Percentiles rank a stretch among this genome's conserved stretches.
Evolutionary conservation across 2,329 filamentous ascomycete species (phyloP).

Genomic region (Pseudogymnoascus sp.): DNA sequence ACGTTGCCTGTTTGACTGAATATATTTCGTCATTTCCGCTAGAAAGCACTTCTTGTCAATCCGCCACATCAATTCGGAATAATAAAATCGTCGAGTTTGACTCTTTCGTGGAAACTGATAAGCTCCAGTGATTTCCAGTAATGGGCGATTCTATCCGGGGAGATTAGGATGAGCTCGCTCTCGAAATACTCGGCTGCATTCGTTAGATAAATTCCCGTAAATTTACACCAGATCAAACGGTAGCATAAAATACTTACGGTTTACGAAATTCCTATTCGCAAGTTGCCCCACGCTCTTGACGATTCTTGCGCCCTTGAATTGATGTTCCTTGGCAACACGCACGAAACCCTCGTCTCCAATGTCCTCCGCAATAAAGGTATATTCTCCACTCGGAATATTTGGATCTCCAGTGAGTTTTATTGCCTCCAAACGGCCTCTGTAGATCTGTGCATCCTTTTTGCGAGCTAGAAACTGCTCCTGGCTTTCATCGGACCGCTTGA

Average conservation of each 20-base stretch:
- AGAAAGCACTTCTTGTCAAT: not conserved
- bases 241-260: conserved; percentile 48
- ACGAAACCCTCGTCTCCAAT: conserved; percentile 60
- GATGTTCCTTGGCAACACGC: conserved; percentile 53
- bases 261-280: conserved; percentile 60
- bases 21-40: not conserved
- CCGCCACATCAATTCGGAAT: not conserved
- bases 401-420: conserved; percentile 89
- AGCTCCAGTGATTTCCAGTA: conserved; percentile 64
- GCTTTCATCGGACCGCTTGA: conserved; percentile 35
- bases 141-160: conserved; percentile 68
- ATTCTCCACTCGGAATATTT: conserved; percentile 80
- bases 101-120: conserved; percentile 52
- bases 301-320: conserved; percentile 66
- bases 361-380: conserved; percentile 72
- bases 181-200: conserved; percentile 62
- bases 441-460: conserved; percentile 40
- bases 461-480: conserved; percentile 39
- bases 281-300: conserved; percentile 72
- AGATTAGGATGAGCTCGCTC: conserved; percentile 70
- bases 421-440: conserved; percentile 65
- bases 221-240: not conserved
- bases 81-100: conserved; percentile 47
- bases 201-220: not conserved
- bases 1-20: not conserved